Conservation (phyloP, 192 early-diverging fungal species). For the Coemansia javaensis region DNA sequence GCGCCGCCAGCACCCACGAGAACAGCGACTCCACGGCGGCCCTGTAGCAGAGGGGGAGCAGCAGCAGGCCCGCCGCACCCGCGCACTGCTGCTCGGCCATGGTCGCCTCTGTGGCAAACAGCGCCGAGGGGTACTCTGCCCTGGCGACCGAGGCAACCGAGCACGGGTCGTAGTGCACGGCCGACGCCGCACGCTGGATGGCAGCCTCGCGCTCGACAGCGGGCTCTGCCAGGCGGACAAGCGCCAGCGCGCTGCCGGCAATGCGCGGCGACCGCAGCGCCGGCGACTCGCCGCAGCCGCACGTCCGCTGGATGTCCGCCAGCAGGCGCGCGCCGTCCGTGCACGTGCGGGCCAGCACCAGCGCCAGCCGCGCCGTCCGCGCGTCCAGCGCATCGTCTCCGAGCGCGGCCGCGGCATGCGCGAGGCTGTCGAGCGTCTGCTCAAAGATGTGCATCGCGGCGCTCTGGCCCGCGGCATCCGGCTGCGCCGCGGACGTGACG, state of each 20-base stretch:
- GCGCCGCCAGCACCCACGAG: conserved; percentile 1
- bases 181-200: too few relatives aligned
- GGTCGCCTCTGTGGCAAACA: conserved; percentile 6
- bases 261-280: conserved; percentile 8
- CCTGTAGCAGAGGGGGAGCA: not conserved
- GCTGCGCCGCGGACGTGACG: conserved; percentile 10
- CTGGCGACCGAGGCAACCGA: conserved; percentile 4
- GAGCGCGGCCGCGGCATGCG: not conserved
- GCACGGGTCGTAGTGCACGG: conserved; percentile 13
- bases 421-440: conserved; percentile 2
- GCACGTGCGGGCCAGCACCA: conserved; percentile 25
- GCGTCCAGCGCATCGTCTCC: not conserved
- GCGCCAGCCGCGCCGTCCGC: not conserved
- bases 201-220: not conserved
- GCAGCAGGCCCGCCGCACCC: too few relatives aligned
- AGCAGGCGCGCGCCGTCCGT: conserved; percentile 9
- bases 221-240: conserved; percentile 9
- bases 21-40: conserved; percentile 18
- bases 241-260: conserved; percentile 1
- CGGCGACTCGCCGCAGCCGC: conserved; percentile 1
- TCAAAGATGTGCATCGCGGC: conserved; percentile 6
- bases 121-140: conserved; percentile 7
- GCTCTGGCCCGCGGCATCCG: conserved; percentile 29
- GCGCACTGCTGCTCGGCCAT: not conserved
- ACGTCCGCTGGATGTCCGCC: conserved; percentile 11